These are phyloP conservation scores for Apiotrichum domesticum DNA, from an alignment of 1,284 basidiomycete species.

Conservation along the genomic window DNA sequence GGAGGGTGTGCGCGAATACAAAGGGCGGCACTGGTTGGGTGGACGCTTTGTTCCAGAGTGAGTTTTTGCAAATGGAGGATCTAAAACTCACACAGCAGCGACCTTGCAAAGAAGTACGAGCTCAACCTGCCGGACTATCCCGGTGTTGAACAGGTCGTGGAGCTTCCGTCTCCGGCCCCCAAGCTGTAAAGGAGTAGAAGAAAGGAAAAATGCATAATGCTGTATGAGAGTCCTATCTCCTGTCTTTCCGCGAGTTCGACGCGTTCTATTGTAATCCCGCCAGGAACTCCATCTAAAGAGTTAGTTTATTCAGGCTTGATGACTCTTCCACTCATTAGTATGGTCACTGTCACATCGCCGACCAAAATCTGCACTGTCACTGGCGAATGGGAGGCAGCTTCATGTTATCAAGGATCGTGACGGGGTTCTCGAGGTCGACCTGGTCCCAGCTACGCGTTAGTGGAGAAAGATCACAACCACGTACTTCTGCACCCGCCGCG, in stretches of 20 bases:
- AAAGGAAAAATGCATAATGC: no score
- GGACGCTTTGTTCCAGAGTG: conserved; percentile 86
- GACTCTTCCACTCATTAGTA: no score
- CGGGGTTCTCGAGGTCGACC: conserved; percentile 6
- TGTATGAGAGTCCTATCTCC: no score
- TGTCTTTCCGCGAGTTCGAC: no score
- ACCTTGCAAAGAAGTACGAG: conserved; percentile 62
- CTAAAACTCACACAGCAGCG: conserved; percentile 46
- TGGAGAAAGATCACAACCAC: not conserved
- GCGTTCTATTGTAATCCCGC: no score
- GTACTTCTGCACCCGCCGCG: conserved; percentile 14
- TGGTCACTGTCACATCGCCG: no score
- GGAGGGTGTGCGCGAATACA: conserved; percentile 68
- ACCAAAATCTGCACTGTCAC: not conserved
- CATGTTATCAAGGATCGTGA: conserved; percentile 4
- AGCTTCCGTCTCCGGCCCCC: conserved; percentile 44
- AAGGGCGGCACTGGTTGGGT: conserved; percentile 81
- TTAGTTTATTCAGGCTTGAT: no score
- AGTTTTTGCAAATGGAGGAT: conserved; percentile 27
- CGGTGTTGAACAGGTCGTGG: conserved; percentile 72
- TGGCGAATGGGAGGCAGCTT: conserved; percentile 12
- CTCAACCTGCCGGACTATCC: conserved; percentile 73
- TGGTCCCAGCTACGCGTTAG: conserved; percentile 4
- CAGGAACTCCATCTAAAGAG: no score
- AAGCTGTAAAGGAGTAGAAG: conserved; percentile 5